phyloP scores from a whole-genome alignment of 257 asterid species.

The Solanum bulbocastanum region DNA sequence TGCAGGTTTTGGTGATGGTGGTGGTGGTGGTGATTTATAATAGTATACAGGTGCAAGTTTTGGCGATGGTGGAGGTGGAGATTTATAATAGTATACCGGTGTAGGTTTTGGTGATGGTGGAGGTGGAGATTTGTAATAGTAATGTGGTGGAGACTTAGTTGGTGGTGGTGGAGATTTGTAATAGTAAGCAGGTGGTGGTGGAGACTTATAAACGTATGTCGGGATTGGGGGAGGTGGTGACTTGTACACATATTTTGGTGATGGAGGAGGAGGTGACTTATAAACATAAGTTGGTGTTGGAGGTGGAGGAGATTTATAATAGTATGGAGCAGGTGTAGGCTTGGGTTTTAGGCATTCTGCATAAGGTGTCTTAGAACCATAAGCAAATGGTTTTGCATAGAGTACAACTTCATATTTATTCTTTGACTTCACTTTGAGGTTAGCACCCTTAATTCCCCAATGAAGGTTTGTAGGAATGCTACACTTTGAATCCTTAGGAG shows the following conservation, averaged over 20 bases:
- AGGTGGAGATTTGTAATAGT: not conserved
- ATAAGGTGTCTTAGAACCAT: conserved; percentile 46
- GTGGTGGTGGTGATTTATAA: not conserved
- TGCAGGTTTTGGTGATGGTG: not conserved
- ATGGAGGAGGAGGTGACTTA: not conserved
- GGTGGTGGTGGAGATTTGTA: conserved; percentile 13
- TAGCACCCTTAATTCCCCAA: conserved; percentile 50
- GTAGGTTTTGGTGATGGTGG: not conserved
- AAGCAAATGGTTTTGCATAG: conserved; percentile 56
- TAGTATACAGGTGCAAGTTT: not conserved
- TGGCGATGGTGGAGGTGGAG: not conserved
- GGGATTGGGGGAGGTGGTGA: conserved; percentile 37
- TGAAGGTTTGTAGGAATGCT: conserved; percentile 41
- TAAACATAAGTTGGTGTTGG: not conserved
- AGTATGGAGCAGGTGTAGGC: conserved; percentile 41
- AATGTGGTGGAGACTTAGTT: conserved; percentile 16
- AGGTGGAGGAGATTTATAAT: conserved; percentile 9
- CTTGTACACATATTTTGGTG: not conserved
- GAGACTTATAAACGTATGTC: not conserved
- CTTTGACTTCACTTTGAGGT: conserved; percentile 48
- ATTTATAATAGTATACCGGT: not conserved
- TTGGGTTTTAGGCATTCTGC: conserved; percentile 29
- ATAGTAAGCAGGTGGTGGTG: not conserved
- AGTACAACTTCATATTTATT: conserved; percentile 48
- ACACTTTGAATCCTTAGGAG: conserved; percentile 52